These are phyloP conservation scores for Pyricularia sp. DNA, from an alignment of 2,329 filamentous ascomycete genomes.

Conservation along the genomic window DNA sequence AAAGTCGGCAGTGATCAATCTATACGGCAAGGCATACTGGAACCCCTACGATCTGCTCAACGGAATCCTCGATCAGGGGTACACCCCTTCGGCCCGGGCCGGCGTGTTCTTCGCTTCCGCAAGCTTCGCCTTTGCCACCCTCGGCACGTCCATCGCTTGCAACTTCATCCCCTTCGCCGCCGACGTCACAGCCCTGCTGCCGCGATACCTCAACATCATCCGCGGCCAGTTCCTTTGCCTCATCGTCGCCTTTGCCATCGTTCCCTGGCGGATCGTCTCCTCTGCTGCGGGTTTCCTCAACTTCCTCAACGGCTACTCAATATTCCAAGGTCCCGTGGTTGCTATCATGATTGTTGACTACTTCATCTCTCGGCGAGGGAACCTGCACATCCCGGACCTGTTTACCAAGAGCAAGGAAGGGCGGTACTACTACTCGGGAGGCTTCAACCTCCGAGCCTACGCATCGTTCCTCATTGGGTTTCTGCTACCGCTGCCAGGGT, in stretches of 20 bases:
- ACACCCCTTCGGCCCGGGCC: slow-evolving; percentile 8
- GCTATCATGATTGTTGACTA: slow-evolving; percentile 1
- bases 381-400: neutral
- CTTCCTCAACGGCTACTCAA: slow-evolving; percentile 13
- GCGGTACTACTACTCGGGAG: slow-evolving; percentile 1
- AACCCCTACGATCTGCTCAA: slow-evolving; percentile 14
- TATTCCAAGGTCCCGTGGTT: slow-evolving; percentile 11
- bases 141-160: slow-evolving; percentile 16
- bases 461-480: slow-evolving; percentile 2
- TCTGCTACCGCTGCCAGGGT: neutral
- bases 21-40: slow-evolving; percentile 23
- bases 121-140: slow-evolving; percentile 12
- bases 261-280: slow-evolving; percentile 16
- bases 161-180: slow-evolving; percentile 28
- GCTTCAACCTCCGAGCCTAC: slow-evolving; percentile 1
- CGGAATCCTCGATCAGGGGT: slow-evolving; percentile 14
- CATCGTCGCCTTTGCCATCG: slow-evolving; percentile 12
- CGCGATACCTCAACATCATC: slow-evolving; percentile 26
- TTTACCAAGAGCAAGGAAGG: neutral
- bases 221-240: slow-evolving; percentile 17
- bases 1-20: slow-evolving; percentile 27
- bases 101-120: slow-evolving; percentile 14
- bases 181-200: slow-evolving; percentile 24
- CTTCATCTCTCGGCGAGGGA: neutral
- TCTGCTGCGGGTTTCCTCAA: slow-evolving; percentile 14